Evolutionary conservation across 2,329 filamentous ascomycete species (phyloP), one percentile per base, ranked within the genome.

Genomic region (Alternaria brassicicola): DNA sequence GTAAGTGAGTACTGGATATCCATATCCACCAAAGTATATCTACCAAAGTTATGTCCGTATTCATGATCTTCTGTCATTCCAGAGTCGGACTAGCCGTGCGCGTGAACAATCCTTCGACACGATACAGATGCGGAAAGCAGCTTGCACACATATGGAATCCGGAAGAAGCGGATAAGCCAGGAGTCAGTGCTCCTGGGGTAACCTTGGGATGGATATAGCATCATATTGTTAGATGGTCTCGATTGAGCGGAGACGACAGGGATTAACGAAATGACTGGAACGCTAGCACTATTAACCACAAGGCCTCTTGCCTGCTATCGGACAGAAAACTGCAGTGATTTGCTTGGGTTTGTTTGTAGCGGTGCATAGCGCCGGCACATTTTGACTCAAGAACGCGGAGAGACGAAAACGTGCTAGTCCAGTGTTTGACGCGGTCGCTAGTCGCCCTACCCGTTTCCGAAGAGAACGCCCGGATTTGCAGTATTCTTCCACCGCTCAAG

Each of bases 401-500:
- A 57, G 54, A 30, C 49, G 54, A 35, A 35, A 47, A 41, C 19
- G 28, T 30, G 25, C 41, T 52, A 47, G 33, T 21, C 26, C 9
- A 46, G 28, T 7, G 26, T 42, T 30, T 45, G 19, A 41, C 35
- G 41, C 42, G 47, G 30, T 36, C 25, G 39, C 50, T 17, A 41
- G 19, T 23, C 38, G 39, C 46, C 23, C 25, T 50, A 42, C 47
- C 53, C 39, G 49, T 43, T 35, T 51, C 21, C 30, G 39, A 45
- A 38, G 35, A 51, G n/a, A 41, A 21, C 19, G 45, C 52, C 35
- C 12, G 31, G 25, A n/a, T 25, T 30, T 36, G 28, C 36, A 21
- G 21, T 51, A 52, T 99, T 95, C 65, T 92, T 89, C 17, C 92
- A 96, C 81, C 96, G 95, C 79, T 98, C 94, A 33, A 99, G 86